These are phyloP conservation scores for Erigeron canadensis DNA, from an alignment of 129 eudicot genomes.

Conservation along the genomic window DNA sequence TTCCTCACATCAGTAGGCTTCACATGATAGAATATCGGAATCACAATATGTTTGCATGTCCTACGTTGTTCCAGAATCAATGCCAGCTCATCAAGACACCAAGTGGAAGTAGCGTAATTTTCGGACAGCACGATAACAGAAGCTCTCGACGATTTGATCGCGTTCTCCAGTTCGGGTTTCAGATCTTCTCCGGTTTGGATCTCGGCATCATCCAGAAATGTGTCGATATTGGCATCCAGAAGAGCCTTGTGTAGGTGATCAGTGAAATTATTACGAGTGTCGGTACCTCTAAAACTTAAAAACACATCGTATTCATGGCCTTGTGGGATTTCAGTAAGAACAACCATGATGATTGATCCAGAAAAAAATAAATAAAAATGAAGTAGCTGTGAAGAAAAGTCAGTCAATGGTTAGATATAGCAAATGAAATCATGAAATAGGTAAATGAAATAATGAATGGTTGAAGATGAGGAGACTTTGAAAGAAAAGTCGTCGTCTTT, in stretches of 20 bases:
- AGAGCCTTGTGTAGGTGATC: slow-evolving; percentile 21
- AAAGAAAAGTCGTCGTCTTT: too few species aligned
- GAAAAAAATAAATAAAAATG: too few species aligned
- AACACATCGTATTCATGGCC: slow-evolving; percentile 8
- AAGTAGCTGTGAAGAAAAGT: too few species aligned
- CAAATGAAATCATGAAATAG: too few species aligned
- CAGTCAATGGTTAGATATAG: too few species aligned
- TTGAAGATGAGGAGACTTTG: too few species aligned
- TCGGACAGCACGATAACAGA: too few species aligned
- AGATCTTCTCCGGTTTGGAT: slow-evolving; percentile 14
- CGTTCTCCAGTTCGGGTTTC: slow-evolving; percentile 10
- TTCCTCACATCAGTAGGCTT: slow-evolving; percentile 19
- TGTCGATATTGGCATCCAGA: slow-evolving; percentile 1
- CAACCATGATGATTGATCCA: slow-evolving; percentile 6
- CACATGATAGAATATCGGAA: slow-evolving; percentile 10
- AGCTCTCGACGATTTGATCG: slow-evolving; percentile 16
- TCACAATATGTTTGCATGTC: not conserved
- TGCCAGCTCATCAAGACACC: slow-evolving; percentile 25
- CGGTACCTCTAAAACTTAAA: too few species aligned
- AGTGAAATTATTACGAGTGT: too few species aligned
- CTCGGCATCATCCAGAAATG: slow-evolving; percentile 12
- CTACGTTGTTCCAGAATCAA: slow-evolving; percentile 11
- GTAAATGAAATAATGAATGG: too few species aligned
- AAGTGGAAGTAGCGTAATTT: slow-evolving; percentile 19
- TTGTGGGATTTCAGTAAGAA: not conserved